Evolutionary conservation across 2,329 filamentous ascomycete genomes (phyloP).

Genomic region (Cercospora beticola): DNA sequence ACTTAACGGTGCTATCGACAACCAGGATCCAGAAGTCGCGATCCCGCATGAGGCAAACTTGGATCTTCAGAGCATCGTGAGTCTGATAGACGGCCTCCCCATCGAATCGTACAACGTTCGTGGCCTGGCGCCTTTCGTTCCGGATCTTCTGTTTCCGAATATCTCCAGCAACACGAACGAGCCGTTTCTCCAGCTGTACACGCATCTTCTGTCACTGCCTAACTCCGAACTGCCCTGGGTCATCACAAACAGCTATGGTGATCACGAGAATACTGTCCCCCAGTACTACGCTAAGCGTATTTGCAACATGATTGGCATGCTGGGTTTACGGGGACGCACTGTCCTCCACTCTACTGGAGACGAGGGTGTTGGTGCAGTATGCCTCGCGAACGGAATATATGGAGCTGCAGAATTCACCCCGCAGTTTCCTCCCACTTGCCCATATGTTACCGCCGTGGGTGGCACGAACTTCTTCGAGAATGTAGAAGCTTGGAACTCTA

Average conservation of each 20-base stretch:
- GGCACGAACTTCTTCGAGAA: constrained; percentile 43
- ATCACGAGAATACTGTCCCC: constrained; percentile 57
- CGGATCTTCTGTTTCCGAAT: constrained; percentile 42
- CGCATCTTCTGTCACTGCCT: constrained; percentile 54
- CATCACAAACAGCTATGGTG: constrained; percentile 64
- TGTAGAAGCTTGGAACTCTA: constrained; percentile 35
- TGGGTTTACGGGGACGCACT: constrained; percentile 62
- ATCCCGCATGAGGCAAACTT: constrained; percentile 58
- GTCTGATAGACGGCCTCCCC: constrained; percentile 54
- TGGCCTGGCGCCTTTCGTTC: constrained; percentile 51
- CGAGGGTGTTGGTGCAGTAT: constrained; percentile 52
- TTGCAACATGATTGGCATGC: constrained; percentile 62
- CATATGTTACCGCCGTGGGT: constrained; percentile 49
- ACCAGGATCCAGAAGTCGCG: constrained; percentile 27
- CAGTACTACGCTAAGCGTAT: constrained; percentile 59
- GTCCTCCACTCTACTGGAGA: constrained; percentile 64
- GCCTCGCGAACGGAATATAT: constrained; percentile 37
- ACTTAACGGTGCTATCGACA: constrained; percentile 25
- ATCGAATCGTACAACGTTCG: constrained; percentile 44
- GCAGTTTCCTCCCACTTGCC: constrained; percentile 47
- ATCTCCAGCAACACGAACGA: constrained; percentile 58
- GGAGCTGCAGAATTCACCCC: constrained; percentile 5
- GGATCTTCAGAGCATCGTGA: constrained; percentile 63
- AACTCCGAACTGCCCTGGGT: constrained; percentile 56
- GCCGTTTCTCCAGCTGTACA: constrained; percentile 63